Percentiles rank a stretch among this genome's conserved stretches.
Conservation (phyloP, 2,329 filamentous ascomycete genomes). For the Calonectria multiphialidica region DNA sequence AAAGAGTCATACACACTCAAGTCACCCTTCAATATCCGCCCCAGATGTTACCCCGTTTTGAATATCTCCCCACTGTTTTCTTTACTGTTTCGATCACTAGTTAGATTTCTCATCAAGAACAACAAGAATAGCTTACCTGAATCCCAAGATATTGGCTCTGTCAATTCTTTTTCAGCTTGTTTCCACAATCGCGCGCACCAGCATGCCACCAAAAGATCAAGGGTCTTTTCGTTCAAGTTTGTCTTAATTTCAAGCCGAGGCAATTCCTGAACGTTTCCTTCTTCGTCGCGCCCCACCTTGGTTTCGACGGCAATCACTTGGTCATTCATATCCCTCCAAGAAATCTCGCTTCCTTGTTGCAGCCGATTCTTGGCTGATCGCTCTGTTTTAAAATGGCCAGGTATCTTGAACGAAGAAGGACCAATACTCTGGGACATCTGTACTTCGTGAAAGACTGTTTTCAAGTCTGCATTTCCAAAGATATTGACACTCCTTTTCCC, state of each 20-base stretch:
- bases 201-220: slow-evolving; percentile 46
- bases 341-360: slow-evolving; percentile 35
- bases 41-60: neutral
- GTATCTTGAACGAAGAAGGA: slow-evolving; percentile 35
- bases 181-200: slow-evolving; percentile 47
- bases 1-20: too few species aligned
- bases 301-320: slow-evolving; percentile 41
- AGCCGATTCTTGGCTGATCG: slow-evolving; percentile 32
- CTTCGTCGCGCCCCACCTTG: slow-evolving; percentile 31
- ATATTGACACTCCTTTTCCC: slow-evolving; percentile 26
- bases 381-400: slow-evolving; percentile 39
- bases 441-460: slow-evolving; percentile 33
- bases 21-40: neutral
- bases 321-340: slow-evolving; percentile 40
- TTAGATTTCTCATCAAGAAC: neutral
- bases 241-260: slow-evolving; percentile 40
- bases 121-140: neutral
- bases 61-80: neutral
- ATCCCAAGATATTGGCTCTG: slow-evolving; percentile 22
- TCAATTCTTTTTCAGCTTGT: slow-evolving; percentile 38
- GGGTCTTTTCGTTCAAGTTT: slow-evolving; percentile 36
- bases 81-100: neutral
- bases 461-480: slow-evolving; percentile 36
- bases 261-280: slow-evolving; percentile 28
- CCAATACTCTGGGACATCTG: slow-evolving; percentile 32